Base-by-base conservation (phyloP, 192 early-diverging fungal genomes). In the Dispira simplex region DNA sequence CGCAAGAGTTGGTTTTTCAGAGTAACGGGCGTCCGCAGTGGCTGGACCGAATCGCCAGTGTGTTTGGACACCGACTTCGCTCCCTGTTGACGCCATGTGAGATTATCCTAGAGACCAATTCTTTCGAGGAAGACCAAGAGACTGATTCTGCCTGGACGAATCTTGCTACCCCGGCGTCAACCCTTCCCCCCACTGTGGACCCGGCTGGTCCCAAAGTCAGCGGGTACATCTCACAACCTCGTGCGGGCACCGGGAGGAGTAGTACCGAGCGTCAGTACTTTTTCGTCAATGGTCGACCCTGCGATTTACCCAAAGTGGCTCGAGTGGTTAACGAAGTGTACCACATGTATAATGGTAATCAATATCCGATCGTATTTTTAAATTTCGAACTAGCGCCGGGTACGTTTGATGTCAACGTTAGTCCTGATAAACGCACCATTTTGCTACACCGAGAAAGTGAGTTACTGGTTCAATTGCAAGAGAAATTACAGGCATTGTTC, bases 371-470 rank as follows among this genome's bases (percentile, higher is more conserved):
- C 26, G 67, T 87, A 46, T 76, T 91, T 16, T 77, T 88, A 13
- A 77, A 88, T 46, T 68, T 97, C 57, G 52, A 56, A 28, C 68
- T 74, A 65, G 51, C 46, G 32, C 51, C 60, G 0, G 32, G 46
- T 11, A 71, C 73, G 13, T 85, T 88, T 32, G 93, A 99, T 79
- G 89, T 95, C 28, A 98, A 98, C 64, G 79, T 98, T 25, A 91
- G 88, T 25, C 96, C 96, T 0, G 90, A 98, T 68, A 98, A 98
- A 65, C 81, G 94, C 32, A 96, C 87, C 0, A 77, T 98, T 20
- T 75, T 95, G 66, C 67, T 98, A 11, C 84, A 93, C 51, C 73
- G 89, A 46, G 96, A 98, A 60, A 67, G 74, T 9, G 57, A 65
- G 54, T 53, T 90, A 32, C 16, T 25, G 16, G 12, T 26, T 13